Evolutionary conservation across 2,329 filamentous ascomycete species (phyloP).

Genomic region (Sclerotinia trifoliorum): DNA sequence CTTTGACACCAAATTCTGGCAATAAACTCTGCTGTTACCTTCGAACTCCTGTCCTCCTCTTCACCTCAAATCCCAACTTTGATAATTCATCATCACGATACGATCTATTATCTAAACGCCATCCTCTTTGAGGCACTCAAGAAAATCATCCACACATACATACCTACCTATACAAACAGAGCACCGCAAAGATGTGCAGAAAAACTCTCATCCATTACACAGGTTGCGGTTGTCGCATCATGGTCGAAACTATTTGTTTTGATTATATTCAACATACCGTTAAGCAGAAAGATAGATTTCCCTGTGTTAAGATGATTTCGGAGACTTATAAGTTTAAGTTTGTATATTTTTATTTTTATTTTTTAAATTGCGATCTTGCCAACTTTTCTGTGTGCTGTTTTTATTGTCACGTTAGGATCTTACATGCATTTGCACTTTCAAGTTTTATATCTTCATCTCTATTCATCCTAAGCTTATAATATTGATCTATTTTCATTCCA

Average conservation of each 20-base stretch:
- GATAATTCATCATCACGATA: too few relatives aligned
- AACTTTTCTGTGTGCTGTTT: neutral
- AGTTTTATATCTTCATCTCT: neutral
- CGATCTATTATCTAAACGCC: too few relatives aligned
- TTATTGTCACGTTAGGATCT: neutral
- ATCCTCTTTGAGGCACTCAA: too few relatives aligned
- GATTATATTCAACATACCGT: slow-evolving; percentile 2
- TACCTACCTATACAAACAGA: too few relatives aligned
- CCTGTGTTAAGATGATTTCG: neutral
- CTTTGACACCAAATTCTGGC: neutral
- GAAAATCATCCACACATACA: neutral
- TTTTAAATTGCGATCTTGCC: neutral
- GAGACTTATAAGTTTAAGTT: neutral
- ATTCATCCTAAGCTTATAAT: neutral
- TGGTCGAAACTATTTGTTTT: slow-evolving; percentile 11
- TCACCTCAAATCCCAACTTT: neutral
- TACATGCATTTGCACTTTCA: neutral
- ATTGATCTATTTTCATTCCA: neutral
- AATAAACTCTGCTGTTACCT: neutral
- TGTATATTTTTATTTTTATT: neutral
- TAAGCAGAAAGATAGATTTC: neutral
- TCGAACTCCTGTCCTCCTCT: too few relatives aligned
- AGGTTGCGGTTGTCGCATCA: neutral
- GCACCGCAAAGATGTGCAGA: neutral
- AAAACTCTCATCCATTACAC: neutral